Evolutionary conservation across 305 asterid species (phyloP).

Genomic region (Fraxinus paxiana): DNA sequence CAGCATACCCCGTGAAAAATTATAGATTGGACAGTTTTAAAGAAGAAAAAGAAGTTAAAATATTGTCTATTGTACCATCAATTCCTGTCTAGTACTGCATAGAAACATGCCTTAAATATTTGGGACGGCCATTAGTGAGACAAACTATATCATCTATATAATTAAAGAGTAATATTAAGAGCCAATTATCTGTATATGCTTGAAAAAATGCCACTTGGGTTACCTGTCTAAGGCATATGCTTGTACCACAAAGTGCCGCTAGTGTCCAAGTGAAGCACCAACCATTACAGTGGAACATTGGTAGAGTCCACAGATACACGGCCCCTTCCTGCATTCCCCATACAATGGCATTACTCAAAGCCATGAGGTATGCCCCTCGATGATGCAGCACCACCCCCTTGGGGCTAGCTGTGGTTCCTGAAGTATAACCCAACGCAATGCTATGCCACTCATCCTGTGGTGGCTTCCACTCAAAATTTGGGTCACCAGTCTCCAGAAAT

Average conservation of each 20-base stretch:
- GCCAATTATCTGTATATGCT: neutral
- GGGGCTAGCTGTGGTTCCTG: conserved; percentile 94
- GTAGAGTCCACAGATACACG: conserved; percentile 84
- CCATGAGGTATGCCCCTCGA: conserved; percentile 93
- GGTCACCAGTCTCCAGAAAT: conserved; percentile 76
- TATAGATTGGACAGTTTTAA: neutral
- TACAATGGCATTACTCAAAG: conserved; percentile 54
- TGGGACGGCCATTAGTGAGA: neutral
- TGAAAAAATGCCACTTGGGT: conserved; percentile 1
- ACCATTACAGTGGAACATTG: conserved; percentile 94
- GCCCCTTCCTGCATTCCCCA: conserved; percentile 86
- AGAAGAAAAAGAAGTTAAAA: neutral
- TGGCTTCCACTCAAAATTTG: conserved; percentile 66
- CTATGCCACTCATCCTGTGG: conserved; percentile 98
- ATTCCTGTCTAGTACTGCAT: neutral
- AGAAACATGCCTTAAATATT: neutral
- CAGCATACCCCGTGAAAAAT: neutral
- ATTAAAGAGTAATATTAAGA: neutral
- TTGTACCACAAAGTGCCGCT: conserved; percentile 83
- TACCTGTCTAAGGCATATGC: conserved; percentile 90
- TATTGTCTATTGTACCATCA: neutral
- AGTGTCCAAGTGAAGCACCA: conserved; percentile 96
- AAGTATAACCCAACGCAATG: conserved; percentile 83
- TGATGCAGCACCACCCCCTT: conserved; percentile 94
- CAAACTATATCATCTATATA: neutral